phyloP scores from a whole-genome alignment of 371 early-diverging fungal genomes.

The Chytridium lagenaria region DNA sequence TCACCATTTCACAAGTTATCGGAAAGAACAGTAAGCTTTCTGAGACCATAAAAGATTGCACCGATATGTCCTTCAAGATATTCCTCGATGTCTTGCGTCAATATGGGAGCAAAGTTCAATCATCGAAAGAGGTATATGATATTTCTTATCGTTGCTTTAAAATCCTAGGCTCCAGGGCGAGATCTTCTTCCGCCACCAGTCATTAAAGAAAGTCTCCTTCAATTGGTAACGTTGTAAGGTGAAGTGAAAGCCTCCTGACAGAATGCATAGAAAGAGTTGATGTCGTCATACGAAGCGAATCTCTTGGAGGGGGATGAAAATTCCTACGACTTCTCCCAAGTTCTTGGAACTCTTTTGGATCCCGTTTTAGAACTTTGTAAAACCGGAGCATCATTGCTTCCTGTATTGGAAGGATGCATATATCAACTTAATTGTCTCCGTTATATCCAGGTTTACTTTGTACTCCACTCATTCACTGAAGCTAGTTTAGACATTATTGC shows the following conservation, averaged over 20 bases:
- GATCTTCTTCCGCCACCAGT: conserved; percentile 68
- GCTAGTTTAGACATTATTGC: conserved; percentile 52
- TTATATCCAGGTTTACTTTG: conserved; percentile 65
- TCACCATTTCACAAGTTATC: conserved; percentile 69
- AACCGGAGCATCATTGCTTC: conserved; percentile 60
- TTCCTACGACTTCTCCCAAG: conserved; percentile 58
- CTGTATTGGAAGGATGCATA: conserved; percentile 68
- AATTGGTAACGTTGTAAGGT: conserved; percentile 57
- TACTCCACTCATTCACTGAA: too few relatives aligned
- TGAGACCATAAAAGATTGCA: conserved; percentile 65
- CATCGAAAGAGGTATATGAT: conserved; percentile 60
- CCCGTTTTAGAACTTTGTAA: conserved; percentile 77
- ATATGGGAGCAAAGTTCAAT: conserved; percentile 69
- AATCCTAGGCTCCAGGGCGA: conserved; percentile 61
- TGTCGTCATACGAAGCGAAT: conserved; percentile 79
- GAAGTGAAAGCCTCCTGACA: background rate
- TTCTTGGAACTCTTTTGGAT: conserved; percentile 72
- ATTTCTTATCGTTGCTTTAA: conserved; percentile 4
- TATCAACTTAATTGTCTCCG: conserved; percentile 78
- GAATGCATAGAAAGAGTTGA: conserved; percentile 70
- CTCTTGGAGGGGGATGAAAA: conserved; percentile 63
- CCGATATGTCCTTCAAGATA: conserved; percentile 68
- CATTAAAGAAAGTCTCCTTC: conserved; percentile 69
- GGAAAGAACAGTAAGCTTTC: conserved; percentile 64
- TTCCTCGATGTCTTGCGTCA: conserved; percentile 72